These are phyloP conservation scores for Daedaleopsis nitida DNA, from an alignment of 768 basidiomycete species.

Conservation along the genomic window DNA sequence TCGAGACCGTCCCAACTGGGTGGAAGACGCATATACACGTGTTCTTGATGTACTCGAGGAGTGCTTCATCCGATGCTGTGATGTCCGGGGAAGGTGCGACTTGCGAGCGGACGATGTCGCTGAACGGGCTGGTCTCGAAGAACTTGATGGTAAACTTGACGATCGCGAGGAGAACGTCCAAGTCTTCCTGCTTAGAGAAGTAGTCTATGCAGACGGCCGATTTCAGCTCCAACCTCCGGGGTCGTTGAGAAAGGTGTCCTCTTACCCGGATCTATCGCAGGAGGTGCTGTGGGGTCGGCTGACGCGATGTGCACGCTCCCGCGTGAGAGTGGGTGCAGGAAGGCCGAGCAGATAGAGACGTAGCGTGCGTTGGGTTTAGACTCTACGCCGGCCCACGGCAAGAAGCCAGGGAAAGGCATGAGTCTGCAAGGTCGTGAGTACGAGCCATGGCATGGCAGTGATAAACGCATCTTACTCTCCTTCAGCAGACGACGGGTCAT, in stretches of 20 bases:
- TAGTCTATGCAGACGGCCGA: not conserved
- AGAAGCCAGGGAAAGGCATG: constrained; percentile 8
- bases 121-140: not conserved
- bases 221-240: too few species aligned
- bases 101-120: constrained; percentile 1
- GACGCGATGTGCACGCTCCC: constrained; percentile 23
- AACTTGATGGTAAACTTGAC: constrained; percentile 2
- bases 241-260: not conserved
- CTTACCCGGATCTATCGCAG: constrained; percentile 30
- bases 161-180: constrained; percentile 6
- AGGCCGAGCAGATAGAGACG: not conserved
- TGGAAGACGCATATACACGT: not conserved
- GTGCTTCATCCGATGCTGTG: not conserved
- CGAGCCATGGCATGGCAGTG: not conserved
- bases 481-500: not conserved
- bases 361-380: not conserved
- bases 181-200: constrained; percentile 4
- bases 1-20: constrained; percentile 3
- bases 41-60: constrained; percentile 6
- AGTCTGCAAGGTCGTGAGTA: not conserved
- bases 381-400: not conserved
- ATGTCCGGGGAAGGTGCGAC: not conserved
- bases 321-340: constrained; percentile 14
- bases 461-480: constrained; percentile 1
- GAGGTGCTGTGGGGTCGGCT: constrained; percentile 25